Conservation (phyloP, 106 monocot species). For the Dioscorea dumetorum region DNA sequence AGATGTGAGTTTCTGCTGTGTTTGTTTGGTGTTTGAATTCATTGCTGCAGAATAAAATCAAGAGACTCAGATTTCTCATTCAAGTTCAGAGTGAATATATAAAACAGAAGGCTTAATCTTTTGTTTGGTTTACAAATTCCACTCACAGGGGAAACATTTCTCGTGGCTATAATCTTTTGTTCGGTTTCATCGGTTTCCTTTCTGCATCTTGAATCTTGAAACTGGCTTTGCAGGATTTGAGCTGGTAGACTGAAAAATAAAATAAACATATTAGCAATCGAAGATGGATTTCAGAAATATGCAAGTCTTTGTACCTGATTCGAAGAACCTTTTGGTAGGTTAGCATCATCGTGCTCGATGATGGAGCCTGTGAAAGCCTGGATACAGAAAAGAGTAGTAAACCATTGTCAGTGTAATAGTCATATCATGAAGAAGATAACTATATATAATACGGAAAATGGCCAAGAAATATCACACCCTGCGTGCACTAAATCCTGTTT, state of each 20-base stretch:
- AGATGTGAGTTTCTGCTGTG: too few relatives aligned
- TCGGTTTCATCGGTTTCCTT: conserved; percentile 29
- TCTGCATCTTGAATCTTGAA: conserved; percentile 74
- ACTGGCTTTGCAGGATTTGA: conserved; percentile 50
- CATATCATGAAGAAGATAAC: too few relatives aligned
- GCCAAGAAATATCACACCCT: conserved; percentile 10
- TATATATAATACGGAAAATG: background rate
- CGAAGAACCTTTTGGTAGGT: conserved; percentile 16
- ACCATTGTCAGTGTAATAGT: background rate
- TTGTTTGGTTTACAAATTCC: too few relatives aligned
- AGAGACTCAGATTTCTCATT: too few relatives aligned
- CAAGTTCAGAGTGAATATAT: too few relatives aligned
- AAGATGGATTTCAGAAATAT: background rate
- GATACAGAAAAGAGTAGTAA: background rate
- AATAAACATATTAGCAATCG: background rate
- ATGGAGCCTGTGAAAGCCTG: conserved; percentile 71
- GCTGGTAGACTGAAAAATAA: conserved; percentile 15
- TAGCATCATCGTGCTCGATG: conserved; percentile 44
- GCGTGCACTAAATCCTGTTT: background rate
- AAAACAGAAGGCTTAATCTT: too few relatives aligned
- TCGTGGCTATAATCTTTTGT: background rate
- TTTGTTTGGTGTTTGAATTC: too few relatives aligned
- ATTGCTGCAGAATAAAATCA: too few relatives aligned
- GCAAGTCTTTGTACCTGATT: conserved; percentile 23
- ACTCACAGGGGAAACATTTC: too few relatives aligned